Evolutionary conservation across 2,329 filamentous ascomycete genomes (phyloP), one percentile per base, ranked within the genome.

Genomic region (Epichloe scottii): DNA sequence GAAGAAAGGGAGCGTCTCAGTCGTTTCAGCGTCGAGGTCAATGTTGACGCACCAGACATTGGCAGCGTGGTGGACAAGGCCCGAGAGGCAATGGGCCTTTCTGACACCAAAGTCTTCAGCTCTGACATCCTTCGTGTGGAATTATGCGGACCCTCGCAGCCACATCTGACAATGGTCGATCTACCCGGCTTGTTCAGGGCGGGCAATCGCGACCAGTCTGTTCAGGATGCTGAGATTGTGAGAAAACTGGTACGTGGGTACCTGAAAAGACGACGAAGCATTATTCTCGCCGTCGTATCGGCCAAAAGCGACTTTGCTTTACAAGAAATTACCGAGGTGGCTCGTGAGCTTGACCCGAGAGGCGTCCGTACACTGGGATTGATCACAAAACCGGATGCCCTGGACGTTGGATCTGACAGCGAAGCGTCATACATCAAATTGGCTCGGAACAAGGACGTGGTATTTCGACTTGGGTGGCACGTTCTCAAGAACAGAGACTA

Each of bases 251-350:
- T 81, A 1, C 57, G 71, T 2, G 60, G 62, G 0, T 86, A 86
- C 59, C 81, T 86, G 68, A 60, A 63, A 19, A 70, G 76, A 11
- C 63, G 67, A 0, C 66, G 78, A 5, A 83, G 73, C 56, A 79
- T 85, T 51, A 79, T 83, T 2, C 67, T 84, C 1, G 75, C 78
- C 1, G 75, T 81, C 0, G 67, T 82, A 2, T 75, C 73, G 0
- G 77, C 77, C 2, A 75, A 74, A 49, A 71, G 70, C 42, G 76
- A 84, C 52, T 73, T 74, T 55, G 76, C 76, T 6, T 74, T 80
- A 26, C 81, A 86, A 57, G 66, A 71, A 10, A 69, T 76, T 2
- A 48, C 52, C 5, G 39, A 57, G 34, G 30, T 57, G 0, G 46
- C 46, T 3, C 49, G 50, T 0, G 23, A 52, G 37, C 30, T 50